Evolutionary conservation across 2,329 filamentous ascomycete genomes (phyloP), one percentile per base, ranked within the genome.

Genomic region (Colletotrichum sp.): DNA sequence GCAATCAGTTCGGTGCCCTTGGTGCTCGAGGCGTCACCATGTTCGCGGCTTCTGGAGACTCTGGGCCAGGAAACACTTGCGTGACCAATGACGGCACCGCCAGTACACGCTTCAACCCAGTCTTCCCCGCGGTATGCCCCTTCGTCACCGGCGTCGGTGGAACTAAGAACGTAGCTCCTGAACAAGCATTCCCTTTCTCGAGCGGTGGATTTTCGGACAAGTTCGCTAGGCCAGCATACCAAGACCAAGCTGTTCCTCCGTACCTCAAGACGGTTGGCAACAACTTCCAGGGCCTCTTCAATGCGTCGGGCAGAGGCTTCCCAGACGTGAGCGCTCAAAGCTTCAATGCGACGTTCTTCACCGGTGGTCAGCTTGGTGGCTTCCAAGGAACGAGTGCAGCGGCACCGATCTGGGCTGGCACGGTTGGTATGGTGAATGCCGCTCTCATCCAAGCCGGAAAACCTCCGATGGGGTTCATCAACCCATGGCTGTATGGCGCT

Each of bases 11-110:
- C 83, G 88, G 88, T 36, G 91, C 93, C 76, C 89, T 95, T 7
- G 92, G 92, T 26, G 88, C 90, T 2, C 90, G 93, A 13, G 93
- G 93, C 36, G 90, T 94, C 24, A 91, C 92, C 0, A 86, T 95
- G n/a, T 86, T 95, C 71, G 91, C 92, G 77, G 88, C 90, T 18
- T 90, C 89, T 12, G 94, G 94, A 7, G 93, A 95, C 48, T 66
- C 72, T 24, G 72, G 72, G 2, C 68, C 72, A 7, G 85, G 85
- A 0, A 28, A 72, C 4, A 82, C 83, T 4, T 86, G 85, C 67
- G 80, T 81, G 68, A 82, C 84, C 18, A 86, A 86, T 59, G 82
- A 85, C 69, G 84, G 84, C 4, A 80, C 80, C 26, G 81, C 82
- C 13, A 80, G 71, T 6, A 80, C 80, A 10, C 82, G 81, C 16